These are phyloP conservation scores for Verticillium nubilum DNA, from an alignment of 2,329 filamentous ascomycete species.

Conservation along the genomic window DNA sequence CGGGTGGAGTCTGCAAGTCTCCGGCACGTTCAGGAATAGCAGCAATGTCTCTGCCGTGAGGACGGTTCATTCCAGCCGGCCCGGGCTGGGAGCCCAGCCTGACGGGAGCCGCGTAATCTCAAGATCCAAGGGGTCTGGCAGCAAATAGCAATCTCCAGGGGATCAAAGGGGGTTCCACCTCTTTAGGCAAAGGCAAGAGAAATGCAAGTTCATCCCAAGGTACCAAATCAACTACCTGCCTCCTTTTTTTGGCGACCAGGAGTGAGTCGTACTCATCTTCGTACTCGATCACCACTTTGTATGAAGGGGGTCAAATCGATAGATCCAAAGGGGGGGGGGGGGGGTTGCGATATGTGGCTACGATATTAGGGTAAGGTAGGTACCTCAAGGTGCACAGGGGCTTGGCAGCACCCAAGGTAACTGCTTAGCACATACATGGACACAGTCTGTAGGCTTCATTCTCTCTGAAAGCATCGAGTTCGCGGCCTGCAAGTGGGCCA, in stretches of 20 bases:
- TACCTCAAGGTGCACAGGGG: not conserved
- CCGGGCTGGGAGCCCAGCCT: not conserved
- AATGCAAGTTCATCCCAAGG: not conserved
- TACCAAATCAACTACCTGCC: not conserved
- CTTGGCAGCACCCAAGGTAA: not conserved
- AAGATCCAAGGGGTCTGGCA: not conserved
- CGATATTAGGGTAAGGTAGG: too few species aligned
- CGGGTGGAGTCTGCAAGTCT: too few species aligned
- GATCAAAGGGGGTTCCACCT: not conserved
- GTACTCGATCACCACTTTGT: too few species aligned
- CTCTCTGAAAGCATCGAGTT: not conserved
- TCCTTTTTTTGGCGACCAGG: not conserved
- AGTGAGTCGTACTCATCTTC: too few species aligned
- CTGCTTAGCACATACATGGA: too few species aligned
- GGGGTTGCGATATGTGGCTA: too few species aligned
- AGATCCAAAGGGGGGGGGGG: too few species aligned
- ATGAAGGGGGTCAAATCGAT: too few species aligned
- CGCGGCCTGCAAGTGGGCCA: not conserved
- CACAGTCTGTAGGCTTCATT: too few species aligned
- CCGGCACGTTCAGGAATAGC: not conserved
- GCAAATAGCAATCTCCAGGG: not conserved
- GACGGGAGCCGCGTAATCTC: not conserved
- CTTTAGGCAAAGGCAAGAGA: not conserved
- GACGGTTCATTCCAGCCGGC: not conserved
- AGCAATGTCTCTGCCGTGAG: not conserved